phyloP scores from a whole-genome alignment of 768 basidiomycete genomes.

The Collybia sordida region DNA sequence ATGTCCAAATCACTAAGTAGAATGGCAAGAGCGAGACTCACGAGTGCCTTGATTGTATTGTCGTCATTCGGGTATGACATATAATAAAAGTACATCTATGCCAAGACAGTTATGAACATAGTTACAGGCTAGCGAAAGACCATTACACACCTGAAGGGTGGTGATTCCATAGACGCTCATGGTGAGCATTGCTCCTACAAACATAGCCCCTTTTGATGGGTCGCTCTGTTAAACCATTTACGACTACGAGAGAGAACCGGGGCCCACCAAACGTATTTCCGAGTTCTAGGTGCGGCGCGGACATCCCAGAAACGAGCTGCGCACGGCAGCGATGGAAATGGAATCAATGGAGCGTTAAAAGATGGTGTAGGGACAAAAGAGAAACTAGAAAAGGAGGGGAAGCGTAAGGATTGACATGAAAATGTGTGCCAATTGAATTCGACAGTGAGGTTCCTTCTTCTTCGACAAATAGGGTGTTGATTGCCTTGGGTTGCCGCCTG shows the following conservation, averaged over 20 bases:
- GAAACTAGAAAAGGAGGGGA: too few relatives aligned
- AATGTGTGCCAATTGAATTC: too few relatives aligned
- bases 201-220: constrained; percentile 30
- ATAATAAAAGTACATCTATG: constrained; percentile 43
- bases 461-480: too few relatives aligned
- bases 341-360: too few relatives aligned
- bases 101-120: background rate
- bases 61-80: constrained; percentile 38
- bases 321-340: background rate
- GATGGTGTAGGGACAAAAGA: too few relatives aligned
- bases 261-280: constrained; percentile 31
- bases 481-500: too few relatives aligned
- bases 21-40: constrained; percentile 15
- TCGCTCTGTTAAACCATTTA: background rate
- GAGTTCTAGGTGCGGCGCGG: constrained; percentile 12
- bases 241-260: background rate
- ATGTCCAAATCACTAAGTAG: background rate
- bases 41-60: constrained; percentile 30
- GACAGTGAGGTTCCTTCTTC: too few relatives aligned
- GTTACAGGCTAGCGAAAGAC: constrained; percentile 1
- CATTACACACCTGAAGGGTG: constrained; percentile 32
- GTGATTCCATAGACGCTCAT: constrained; percentile 44
- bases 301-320: background rate
- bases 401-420: too few relatives aligned
- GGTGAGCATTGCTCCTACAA: constrained; percentile 34